Conservation (phyloP, 148 eudicot species). For the Salicornia ramosissima region DNA sequence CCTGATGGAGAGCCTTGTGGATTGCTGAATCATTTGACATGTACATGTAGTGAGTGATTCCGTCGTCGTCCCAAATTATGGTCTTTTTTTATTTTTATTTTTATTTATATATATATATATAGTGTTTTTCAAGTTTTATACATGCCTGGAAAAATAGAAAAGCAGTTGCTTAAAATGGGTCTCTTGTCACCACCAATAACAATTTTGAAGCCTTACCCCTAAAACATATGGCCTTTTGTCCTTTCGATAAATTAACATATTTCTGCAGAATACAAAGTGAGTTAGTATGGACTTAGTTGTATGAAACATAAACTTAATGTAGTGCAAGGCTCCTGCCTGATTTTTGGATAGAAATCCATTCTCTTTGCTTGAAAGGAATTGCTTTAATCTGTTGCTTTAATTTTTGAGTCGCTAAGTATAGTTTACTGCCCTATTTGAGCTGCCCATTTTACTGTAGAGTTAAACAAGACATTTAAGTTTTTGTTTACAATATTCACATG, state of each 20-base stretch:
- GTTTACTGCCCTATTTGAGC: neutral
- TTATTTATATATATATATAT: neutral
- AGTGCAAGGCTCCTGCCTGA: neutral
- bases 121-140: neutral
- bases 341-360: neutral
- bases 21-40: conserved; percentile 79
- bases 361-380: neutral
- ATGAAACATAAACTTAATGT: neutral
- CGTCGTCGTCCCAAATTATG: neutral
- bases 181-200: too few species aligned
- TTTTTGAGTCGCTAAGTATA: neutral
- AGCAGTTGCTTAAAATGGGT: neutral
- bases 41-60: conserved; percentile 69
- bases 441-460: neutral
- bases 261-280: neutral
- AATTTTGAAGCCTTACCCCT: too few species aligned
- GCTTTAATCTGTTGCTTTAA: too few species aligned
- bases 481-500: too few species aligned
- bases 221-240: neutral
- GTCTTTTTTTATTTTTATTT: neutral
- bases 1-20: conserved; percentile 99
- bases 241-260: neutral
- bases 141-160: neutral
- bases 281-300: neutral
- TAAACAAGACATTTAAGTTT: neutral